These are phyloP conservation scores for Pythium aquatile DNA, from an alignment of 352 stramenopile species.

Conservation along the genomic window DNA sequence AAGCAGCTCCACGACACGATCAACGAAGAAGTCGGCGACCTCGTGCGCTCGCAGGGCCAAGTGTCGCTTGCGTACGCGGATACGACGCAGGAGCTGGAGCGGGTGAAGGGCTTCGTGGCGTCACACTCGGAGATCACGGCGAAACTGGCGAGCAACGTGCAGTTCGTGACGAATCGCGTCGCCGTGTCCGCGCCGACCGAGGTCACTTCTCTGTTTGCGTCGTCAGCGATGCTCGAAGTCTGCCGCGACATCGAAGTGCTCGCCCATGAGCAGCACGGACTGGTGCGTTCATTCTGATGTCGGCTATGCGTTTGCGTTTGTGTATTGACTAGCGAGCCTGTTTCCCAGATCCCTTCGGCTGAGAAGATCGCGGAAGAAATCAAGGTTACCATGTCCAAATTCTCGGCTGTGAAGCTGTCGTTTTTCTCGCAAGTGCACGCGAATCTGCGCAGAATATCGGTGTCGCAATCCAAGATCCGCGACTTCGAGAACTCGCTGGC, in stretches of 20 bases:
- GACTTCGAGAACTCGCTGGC: conserved; percentile 87
- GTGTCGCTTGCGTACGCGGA: conserved; percentile 42
- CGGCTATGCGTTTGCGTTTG: background rate
- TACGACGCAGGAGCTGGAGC: conserved; percentile 42
- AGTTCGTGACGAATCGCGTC: conserved; percentile 64
- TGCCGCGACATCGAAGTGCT: conserved; percentile 80
- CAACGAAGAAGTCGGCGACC: conserved; percentile 51
- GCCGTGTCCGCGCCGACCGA: conserved; percentile 47
- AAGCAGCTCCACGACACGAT: conserved; percentile 70
- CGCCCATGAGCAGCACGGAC: conserved; percentile 72
- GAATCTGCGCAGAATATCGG: conserved; percentile 69
- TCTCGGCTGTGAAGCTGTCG: conserved; percentile 52
- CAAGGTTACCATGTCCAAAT: conserved; percentile 45
- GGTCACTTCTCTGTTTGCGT: conserved; percentile 78
- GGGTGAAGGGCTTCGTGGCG: conserved; percentile 48
- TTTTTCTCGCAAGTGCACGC: conserved; percentile 60
- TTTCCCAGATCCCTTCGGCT: conserved; percentile 53
- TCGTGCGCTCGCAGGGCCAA: conserved; percentile 45
- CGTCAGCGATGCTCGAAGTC: conserved; percentile 73
- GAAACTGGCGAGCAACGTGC: conserved; percentile 65
- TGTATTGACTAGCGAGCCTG: conserved; percentile 1
- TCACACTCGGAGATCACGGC: conserved; percentile 57
- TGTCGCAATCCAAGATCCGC: conserved; percentile 84
- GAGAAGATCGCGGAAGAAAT: conserved; percentile 69
- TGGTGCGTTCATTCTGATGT: conserved; percentile 34